Evolutionary conservation across 2,329 filamentous ascomycete genomes (phyloP), one percentile per base, ranked within the genome.

Genomic region (Pseudogymnoascus sp.): DNA sequence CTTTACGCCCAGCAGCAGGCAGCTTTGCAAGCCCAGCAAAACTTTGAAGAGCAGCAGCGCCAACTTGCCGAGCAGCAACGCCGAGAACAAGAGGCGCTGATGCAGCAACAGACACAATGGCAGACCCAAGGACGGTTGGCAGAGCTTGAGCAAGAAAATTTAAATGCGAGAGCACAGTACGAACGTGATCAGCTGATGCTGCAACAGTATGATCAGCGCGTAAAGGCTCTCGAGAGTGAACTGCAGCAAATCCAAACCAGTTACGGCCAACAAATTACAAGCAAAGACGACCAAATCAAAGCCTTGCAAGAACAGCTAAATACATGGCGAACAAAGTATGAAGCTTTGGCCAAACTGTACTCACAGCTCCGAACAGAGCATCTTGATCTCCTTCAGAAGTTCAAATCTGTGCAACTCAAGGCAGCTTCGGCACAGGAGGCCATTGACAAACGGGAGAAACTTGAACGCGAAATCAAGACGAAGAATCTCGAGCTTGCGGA

Each of bases 401-500:
- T 96, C 78, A 99, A 99, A 82, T 83, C 87, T 5, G 90, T 97
- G 39, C 96, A 97, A 75, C 83, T 97, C 67, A 99, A 97, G 81
- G 95, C 95, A 1, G 92, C 93, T 14, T 97, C 93, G 4, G 95
- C 95, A 0, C 93, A 97, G 74, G 95, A 99, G 78, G 95, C 95
- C 1, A 96, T 97, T 67, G 95, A 97, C 64, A 87, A 85, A 70
- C 88, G 93, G 7, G 95, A 99, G 79, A 96, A 96, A 80, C 83
- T 99, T 62, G 92, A 97, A 78, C 89, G 93, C 36, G 95, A 99
- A 78, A 89, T 99, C 75, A 99, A 99, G 84, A 97, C 93, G 31
- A 99, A 99, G 84, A 99, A 99, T 73, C 80, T 99, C n/a, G 95
- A 99, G 76, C 79, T 99, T 66, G 95, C 95, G 34, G 92, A 97